Evolutionary conservation across 805 yeast genomes (phyloP).

Genomic region (Wickerhamiella domercqiae): DNA sequence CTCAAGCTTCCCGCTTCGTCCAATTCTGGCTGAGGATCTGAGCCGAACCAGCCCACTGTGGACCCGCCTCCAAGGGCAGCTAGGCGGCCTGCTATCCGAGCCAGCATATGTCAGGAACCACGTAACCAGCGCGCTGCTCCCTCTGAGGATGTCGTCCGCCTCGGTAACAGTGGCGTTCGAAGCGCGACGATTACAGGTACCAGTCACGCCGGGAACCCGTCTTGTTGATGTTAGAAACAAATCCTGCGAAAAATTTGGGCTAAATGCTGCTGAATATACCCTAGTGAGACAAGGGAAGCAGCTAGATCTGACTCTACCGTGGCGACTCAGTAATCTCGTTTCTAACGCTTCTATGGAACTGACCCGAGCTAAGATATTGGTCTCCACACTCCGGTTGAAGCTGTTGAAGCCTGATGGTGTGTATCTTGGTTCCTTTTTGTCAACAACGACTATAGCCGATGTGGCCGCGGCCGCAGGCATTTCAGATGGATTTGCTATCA

Average conservation of each 20-base stretch:
- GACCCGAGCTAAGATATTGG: background rate
- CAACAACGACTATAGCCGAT: slow-evolving; percentile 2
- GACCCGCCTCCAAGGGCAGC: slow-evolving; percentile 1
- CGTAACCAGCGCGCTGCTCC: no score
- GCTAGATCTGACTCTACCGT: slow-evolving; percentile 15
- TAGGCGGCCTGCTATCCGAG: background rate
- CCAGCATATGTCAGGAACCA: no score
- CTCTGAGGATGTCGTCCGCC: no score
- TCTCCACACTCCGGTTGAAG: slow-evolving; percentile 9
- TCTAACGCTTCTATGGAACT: slow-evolving; percentile 15
- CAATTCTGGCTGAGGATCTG: background rate
- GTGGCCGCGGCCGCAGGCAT: slow-evolving; percentile 8
- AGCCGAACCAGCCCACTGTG: background rate
- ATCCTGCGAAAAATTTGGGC: slow-evolving; percentile 11
- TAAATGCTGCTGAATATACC: slow-evolving; percentile 7
- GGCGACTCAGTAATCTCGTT: slow-evolving; percentile 14
- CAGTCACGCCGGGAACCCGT: slow-evolving; percentile 13
- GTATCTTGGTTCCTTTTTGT: slow-evolving; percentile 11
- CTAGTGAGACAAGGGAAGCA: slow-evolving; percentile 11
- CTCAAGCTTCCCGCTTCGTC: background rate
- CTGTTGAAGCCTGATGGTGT: slow-evolving; percentile 10
- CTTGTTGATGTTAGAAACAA: slow-evolving; percentile 12
- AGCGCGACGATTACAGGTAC: slow-evolving; percentile 9
- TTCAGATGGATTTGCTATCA: background rate
- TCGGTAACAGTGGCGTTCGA: slow-evolving; percentile 9